Conservation (phyloP, 2,329 filamentous ascomycete genomes). For the Ophioceras dolichostomum region DNA sequence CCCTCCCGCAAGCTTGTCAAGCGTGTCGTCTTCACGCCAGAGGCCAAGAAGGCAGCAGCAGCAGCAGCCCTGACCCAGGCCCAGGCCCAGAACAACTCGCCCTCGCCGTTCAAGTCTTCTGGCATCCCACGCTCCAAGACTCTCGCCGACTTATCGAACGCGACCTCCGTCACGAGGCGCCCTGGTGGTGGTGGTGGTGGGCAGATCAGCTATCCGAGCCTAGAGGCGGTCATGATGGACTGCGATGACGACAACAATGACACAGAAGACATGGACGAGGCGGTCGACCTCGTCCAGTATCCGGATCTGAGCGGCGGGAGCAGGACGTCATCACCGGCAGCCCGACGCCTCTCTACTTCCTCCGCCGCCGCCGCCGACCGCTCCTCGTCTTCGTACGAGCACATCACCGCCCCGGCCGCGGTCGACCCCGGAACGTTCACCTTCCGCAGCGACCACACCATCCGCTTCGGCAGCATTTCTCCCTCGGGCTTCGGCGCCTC, state of each 20-base stretch:
- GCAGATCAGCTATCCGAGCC: conserved; percentile 18
- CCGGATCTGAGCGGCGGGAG: conserved; percentile 35
- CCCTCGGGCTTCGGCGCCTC: conserved; percentile 41
- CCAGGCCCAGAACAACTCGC: conserved; percentile 34
- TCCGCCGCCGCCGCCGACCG: too few species aligned
- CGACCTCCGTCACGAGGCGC: background rate
- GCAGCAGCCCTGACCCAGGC: conserved; percentile 14
- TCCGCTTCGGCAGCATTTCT: conserved; percentile 38
- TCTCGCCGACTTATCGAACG: conserved; percentile 18
- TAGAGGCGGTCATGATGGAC: conserved; percentile 15
- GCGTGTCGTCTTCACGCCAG: conserved; percentile 69
- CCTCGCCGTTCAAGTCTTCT: conserved; percentile 42
- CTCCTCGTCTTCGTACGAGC: conserved; percentile 11
- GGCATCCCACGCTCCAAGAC: conserved; percentile 29
- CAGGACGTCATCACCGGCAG: conserved; percentile 11
- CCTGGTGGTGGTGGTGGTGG: background rate
- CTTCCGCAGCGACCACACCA: conserved; percentile 55
- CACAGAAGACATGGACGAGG: too few species aligned
- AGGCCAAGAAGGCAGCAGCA: conserved; percentile 49
- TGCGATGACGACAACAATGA: conserved; percentile 14
- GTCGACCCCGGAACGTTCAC: conserved; percentile 47
- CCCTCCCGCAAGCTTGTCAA: conserved; percentile 57
- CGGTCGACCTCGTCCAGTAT: conserved; percentile 30
- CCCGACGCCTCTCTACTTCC: conserved; percentile 11
- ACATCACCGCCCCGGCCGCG: conserved; percentile 13